Base-by-base conservation (phyloP, 1,284 basidiomycete species). In the Rugosomyces carneus region DNA sequence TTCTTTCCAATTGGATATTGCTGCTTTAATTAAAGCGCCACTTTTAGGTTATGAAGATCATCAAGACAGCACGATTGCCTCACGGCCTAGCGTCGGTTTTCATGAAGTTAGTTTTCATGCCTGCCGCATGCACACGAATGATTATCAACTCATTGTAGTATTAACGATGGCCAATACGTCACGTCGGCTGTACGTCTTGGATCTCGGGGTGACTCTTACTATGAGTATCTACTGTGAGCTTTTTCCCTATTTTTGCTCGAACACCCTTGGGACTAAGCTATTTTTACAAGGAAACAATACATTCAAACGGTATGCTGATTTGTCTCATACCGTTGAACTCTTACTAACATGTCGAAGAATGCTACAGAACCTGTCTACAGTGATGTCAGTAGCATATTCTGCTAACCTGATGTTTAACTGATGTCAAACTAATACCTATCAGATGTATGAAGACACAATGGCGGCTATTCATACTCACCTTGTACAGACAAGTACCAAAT, bases 201-300 rank as follows among this genome's bases (percentile, higher is more conserved):
- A 7, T 94, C 92, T 13, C 78, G 94, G 23, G 94, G 89, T 18
- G 94, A 98, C 66, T 94, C 91, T 3, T 97, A 87, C 68, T 98
- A 96, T 62, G 94, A 97, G 65, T 95, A 95, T 60, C 71, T 96
- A 21, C 58, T 93, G 80, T 88, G 50, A 67, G 83, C 61, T 3
- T n/a, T 18, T 9, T 38, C 24, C 15, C 15, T 16, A 10, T n/a
- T n/a, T n/a, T n/a, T n/a, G n/a, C n/a, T n/a, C n/a, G 24, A 5
- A 26, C 10, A 26, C 24, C 24, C 10, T 26, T 26, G n/a, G n/a
- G n/a, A 21, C n/a, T 41, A 1, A 31, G 29, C 9, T 40, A 19
- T 20, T 44, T 6, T 20, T 37, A 19, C 10, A 53, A 88, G 85
- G 45, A 93, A 93, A 59, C 86, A 89, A 57, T 88, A 83, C 55